Evolutionary conservation across 805 yeast species (phyloP).

Genomic region (Deakozyma indianensis): DNA sequence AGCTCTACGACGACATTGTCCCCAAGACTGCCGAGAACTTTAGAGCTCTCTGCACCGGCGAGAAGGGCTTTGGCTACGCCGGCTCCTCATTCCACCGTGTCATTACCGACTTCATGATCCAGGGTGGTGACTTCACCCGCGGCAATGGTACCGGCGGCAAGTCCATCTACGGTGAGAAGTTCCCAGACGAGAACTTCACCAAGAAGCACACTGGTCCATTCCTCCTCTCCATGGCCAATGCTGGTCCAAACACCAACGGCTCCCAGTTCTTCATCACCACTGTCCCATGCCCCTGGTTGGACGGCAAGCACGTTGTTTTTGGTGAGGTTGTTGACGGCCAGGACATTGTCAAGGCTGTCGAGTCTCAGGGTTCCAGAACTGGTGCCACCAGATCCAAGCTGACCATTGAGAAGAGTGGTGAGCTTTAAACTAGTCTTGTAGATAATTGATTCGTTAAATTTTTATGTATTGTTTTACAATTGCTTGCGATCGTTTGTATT

Average conservation of each 20-base stretch:
- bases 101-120: constrained; percentile 92
- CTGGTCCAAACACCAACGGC: constrained; percentile 97
- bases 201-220: constrained; percentile 68
- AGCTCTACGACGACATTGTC: constrained; percentile 77
- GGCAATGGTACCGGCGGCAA: constrained; percentile 88
- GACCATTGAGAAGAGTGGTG: constrained; percentile 51
- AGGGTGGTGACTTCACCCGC: constrained; percentile 82
- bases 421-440: constrained; percentile 25
- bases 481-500: no score
- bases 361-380: constrained; percentile 51
- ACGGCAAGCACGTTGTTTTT: constrained; percentile 89
- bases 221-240: constrained; percentile 91
- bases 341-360: constrained; percentile 77
- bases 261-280: constrained; percentile 96
- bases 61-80: constrained; percentile 85
- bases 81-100: constrained; percentile 91
- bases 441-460: no score
- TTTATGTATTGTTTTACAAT: no score
- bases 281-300: constrained; percentile 75
- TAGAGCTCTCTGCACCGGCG: constrained; percentile 89
- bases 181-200: constrained; percentile 64
- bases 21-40: constrained; percentile 96
- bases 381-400: constrained; percentile 56
- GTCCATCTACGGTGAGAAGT: constrained; percentile 63
- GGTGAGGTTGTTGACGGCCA: constrained; percentile 82